phyloP scores from a whole-genome alignment of 176 grass and related monocot genomes.

The Oryza australiensis region DNA sequence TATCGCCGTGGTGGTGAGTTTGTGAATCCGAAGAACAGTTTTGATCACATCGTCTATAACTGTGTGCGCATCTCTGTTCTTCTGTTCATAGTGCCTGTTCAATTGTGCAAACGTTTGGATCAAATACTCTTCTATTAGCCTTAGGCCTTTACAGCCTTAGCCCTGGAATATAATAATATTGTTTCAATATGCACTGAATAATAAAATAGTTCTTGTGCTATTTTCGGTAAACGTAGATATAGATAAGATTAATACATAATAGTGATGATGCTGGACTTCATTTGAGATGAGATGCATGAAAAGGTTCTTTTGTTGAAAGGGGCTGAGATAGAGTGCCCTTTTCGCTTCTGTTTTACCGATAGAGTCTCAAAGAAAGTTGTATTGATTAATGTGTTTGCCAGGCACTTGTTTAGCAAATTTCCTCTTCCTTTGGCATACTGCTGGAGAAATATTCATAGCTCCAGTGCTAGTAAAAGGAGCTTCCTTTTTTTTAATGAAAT shows the following conservation, averaged over 20 bases:
- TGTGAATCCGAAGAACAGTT: neutral
- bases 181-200: neutral
- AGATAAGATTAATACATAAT: neutral
- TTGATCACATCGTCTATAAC: neutral
- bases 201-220: neutral
- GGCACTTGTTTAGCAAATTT: neutral
- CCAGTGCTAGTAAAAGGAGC: neutral
- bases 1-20: neutral
- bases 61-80: neutral
- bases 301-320: neutral
- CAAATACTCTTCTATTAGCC: neutral
- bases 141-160: neutral
- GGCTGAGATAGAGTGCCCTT: neutral
- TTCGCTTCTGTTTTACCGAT: neutral
- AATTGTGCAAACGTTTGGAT: neutral
- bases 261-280: neutral
- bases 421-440: neutral
- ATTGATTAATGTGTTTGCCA: neutral
- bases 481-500: neutral
- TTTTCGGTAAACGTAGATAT: neutral
- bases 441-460: neutral
- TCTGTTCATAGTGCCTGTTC: slow-evolving; percentile 4
- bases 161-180: neutral
- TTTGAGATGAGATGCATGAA: neutral
- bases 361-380: neutral